These are phyloP conservation scores for Melaleuca quinquenervia DNA, from an alignment of 345 rosid species.

Conservation along the genomic window DNA sequence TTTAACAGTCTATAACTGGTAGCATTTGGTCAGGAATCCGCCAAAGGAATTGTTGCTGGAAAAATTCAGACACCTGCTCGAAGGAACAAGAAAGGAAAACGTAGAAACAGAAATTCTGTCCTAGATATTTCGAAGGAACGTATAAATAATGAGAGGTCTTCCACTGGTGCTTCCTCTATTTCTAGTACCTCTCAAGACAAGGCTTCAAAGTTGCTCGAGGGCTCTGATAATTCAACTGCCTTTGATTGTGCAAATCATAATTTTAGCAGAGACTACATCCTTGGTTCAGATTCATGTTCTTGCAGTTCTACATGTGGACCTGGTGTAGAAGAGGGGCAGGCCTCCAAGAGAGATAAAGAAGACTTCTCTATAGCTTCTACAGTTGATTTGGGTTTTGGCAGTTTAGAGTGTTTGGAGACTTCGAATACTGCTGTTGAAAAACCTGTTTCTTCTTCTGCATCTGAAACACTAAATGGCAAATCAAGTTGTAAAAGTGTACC, in stretches of 20 bases:
- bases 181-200: conserved; percentile 15
- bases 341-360: conserved; percentile 15
- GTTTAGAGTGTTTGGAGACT: conserved; percentile 5
- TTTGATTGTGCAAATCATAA: conserved; percentile 7
- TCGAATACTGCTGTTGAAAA: conserved; percentile 9
- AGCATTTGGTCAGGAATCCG: conserved; percentile 57
- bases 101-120: conserved; percentile 32
- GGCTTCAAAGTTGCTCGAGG: conserved; percentile 10
- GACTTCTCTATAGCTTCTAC: conserved; percentile 16
- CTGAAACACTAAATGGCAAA: conserved; percentile 11
- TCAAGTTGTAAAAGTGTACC: conserved; percentile 12
- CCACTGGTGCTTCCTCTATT: conserved; percentile 14
- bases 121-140: conserved; percentile 17
- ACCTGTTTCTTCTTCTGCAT: conserved; percentile 10
- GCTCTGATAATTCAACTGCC: conserved; percentile 14
- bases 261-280: background rate
- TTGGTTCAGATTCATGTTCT: conserved; percentile 10
- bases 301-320: conserved; percentile 24
- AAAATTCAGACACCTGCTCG: conserved; percentile 39
- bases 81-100: conserved; percentile 58
- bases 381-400: conserved; percentile 7
- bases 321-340: conserved; percentile 13
- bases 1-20: conserved; percentile 32
- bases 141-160: conserved; percentile 19
- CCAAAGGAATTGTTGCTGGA: conserved; percentile 29